A percentile compares a stretch with the other conserved stretches of the same genome.
Evolutionary conservation across 2,329 filamentous ascomycete species (phyloP).

Genomic region (Hypomyces rosellus): DNA sequence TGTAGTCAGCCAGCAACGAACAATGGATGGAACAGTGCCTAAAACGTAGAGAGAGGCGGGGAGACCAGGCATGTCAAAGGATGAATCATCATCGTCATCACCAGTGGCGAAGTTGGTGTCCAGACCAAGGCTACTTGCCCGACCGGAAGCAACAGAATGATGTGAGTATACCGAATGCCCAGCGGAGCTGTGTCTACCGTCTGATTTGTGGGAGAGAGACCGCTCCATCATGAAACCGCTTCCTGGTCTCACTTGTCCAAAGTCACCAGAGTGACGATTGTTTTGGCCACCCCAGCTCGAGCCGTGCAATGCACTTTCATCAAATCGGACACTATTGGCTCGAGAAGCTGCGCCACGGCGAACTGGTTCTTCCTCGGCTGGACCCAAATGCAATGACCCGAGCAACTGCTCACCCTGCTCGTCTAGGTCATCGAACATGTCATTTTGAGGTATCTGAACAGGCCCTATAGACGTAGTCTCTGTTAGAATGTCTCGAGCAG

Average conservation of each 20-base stretch:
- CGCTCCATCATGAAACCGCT: conserved; percentile 88
- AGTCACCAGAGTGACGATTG: conserved; percentile 76
- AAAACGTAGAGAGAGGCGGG: conserved; percentile 80
- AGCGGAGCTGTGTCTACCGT: conserved; percentile 90
- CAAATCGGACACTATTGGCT: conserved; percentile 95
- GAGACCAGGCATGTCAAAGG: conserved; percentile 65
- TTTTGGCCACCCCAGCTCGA: conserved; percentile 73
- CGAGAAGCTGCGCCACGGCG: conserved; percentile 81
- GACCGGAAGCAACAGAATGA: conserved; percentile 67
- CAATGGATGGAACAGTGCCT: conserved; percentile 85
- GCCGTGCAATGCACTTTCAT: conserved; percentile 88
- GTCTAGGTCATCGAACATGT: conserved; percentile 86
- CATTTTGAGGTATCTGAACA: conserved; percentile 68
- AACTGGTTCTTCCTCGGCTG: conserved; percentile 75
- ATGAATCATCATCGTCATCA: conserved; percentile 60
- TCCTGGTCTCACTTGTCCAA: conserved; percentile 67
- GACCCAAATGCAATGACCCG: conserved; percentile 73
- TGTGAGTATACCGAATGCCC: conserved; percentile 67
- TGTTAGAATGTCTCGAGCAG: conserved; percentile 1
- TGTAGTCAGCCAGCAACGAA: conserved; percentile 89
- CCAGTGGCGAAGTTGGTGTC: conserved; percentile 62
- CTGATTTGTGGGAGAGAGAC: conserved; percentile 88
- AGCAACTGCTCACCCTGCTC: conserved; percentile 77
- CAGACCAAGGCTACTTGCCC: conserved; percentile 82
- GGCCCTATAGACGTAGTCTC: conserved; percentile 50